A percentile compares a stretch with the other conserved stretches of the same genome.
These are phyloP conservation scores for Areca catechu DNA, from an alignment of 176 grass and related monocot genomes.

Conservation along the genomic window DNA sequence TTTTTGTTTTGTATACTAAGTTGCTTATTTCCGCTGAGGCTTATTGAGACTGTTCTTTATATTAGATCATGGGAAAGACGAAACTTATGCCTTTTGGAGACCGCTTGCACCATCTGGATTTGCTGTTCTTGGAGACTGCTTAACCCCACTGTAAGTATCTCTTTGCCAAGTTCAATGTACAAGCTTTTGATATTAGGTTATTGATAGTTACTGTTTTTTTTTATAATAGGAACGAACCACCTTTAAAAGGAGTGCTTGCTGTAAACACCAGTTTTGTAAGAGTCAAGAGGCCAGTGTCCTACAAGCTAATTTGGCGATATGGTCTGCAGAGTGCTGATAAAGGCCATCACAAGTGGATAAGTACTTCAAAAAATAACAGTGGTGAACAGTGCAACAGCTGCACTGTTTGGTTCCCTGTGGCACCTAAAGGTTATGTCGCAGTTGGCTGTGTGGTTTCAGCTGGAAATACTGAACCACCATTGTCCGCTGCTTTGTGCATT, in stretches of 20 bases:
- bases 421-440: slow-evolving; percentile 69
- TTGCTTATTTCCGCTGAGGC: too few species aligned
- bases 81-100: slow-evolving; percentile 86
- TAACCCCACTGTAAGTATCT: slow-evolving; percentile 70
- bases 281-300: slow-evolving; percentile 89
- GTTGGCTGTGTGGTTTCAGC: slow-evolving; percentile 84
- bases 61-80: slow-evolving; percentile 51
- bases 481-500: slow-evolving; percentile 77
- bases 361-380: slow-evolving; percentile 4
- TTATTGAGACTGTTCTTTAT: slow-evolving; percentile 18
- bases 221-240: slow-evolving; percentile 60
- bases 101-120: slow-evolving; percentile 95
- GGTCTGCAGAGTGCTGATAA: slow-evolving; percentile 23
- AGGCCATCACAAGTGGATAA: slow-evolving; percentile 20
- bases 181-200: slow-evolving; percentile 5
- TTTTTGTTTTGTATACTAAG: too few species aligned
- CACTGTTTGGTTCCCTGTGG: slow-evolving; percentile 92
- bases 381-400: slow-evolving; percentile 22
- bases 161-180: slow-evolving; percentile 14
- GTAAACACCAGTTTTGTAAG: slow-evolving; percentile 82
- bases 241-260: slow-evolving; percentile 86
- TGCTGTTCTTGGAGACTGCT: slow-evolving; percentile 80
- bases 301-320: slow-evolving; percentile 74
- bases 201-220: slow-evolving; percentile 20
- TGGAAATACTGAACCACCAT: slow-evolving; percentile 65